These are phyloP conservation scores for Paramecium primaurelia DNA, from an alignment of 73 alveolate genomes.

Conservation along the genomic window DNA sequence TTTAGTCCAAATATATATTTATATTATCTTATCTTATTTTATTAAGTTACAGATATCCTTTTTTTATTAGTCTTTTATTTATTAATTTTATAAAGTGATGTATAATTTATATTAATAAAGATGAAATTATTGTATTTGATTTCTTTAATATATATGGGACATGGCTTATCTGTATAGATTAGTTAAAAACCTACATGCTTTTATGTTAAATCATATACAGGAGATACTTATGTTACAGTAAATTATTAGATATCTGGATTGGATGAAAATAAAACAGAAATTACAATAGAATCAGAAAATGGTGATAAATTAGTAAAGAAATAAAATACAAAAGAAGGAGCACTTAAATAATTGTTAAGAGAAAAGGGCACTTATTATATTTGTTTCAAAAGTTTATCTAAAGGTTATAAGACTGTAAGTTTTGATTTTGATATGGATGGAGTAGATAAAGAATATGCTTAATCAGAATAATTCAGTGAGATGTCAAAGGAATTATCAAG, in stretches of 20 bases:
- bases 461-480: not conserved
- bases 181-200: conserved; percentile 33
- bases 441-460: conserved; percentile 40
- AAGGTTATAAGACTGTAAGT: conserved; percentile 13
- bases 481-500: not conserved
- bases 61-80: not conserved
- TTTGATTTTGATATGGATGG: conserved; percentile 44
- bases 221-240: not conserved
- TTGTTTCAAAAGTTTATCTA: not conserved
- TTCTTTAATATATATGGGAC: not conserved
- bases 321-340: not conserved
- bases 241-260: conserved; percentile 2
- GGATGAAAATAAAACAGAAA: not conserved
- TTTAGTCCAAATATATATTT: not conserved
- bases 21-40: not conserved
- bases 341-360: not conserved
- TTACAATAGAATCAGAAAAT: not conserved
- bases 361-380: not conserved
- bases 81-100: not conserved
- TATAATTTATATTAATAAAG: not conserved
- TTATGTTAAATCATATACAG: not conserved
- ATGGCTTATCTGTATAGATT: not conserved
- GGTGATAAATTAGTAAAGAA: not conserved
- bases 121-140: not conserved
- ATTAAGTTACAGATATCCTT: conserved; percentile 8